A percentile compares a stretch with the other conserved stretches of the same genome.
Evolutionary conservation across 1,284 basidiomycete genomes (phyloP).

Genomic region (Heliocybe sulcata): DNA sequence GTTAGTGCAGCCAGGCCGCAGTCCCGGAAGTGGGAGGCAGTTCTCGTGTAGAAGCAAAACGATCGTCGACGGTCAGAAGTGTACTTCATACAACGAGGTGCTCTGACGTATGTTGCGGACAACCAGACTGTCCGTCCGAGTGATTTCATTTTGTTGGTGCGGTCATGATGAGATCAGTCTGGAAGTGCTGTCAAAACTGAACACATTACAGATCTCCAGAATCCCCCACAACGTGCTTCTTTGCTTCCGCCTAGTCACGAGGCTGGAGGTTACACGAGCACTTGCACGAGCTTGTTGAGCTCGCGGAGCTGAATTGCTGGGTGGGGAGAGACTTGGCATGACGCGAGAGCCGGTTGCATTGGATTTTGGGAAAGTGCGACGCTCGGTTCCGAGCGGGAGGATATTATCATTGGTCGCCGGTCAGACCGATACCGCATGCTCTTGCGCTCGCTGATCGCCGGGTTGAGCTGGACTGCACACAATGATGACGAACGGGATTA

Average conservation of each 20-base stretch:
- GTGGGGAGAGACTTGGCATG: background rate
- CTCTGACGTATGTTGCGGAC: too few relatives aligned
- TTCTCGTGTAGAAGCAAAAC: too few relatives aligned
- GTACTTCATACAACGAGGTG: too few relatives aligned
- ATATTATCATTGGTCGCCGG: background rate
- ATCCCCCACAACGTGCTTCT: background rate
- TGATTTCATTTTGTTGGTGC: too few relatives aligned
- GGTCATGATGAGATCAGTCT: too few relatives aligned
- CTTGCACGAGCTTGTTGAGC: background rate
- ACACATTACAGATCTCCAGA: too few relatives aligned
- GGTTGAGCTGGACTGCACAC: background rate
- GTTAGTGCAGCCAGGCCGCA: too few relatives aligned
- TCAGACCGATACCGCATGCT: background rate
- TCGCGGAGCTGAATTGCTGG: background rate
- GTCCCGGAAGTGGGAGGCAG: too few relatives aligned
- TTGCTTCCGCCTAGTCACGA: background rate
- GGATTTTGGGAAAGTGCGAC: background rate
- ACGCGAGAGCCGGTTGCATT: background rate
- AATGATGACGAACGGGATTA: too few relatives aligned
- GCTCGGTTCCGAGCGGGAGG: background rate
- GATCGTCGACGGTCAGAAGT: too few relatives aligned
- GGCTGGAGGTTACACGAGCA: background rate
- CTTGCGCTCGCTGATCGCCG: background rate
- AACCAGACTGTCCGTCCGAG: too few relatives aligned
- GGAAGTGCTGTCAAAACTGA: too few relatives aligned